These are phyloP conservation scores for Penicillium sp. DNA, from an alignment of 2,329 filamentous ascomycete species.

Conservation along the genomic window DNA sequence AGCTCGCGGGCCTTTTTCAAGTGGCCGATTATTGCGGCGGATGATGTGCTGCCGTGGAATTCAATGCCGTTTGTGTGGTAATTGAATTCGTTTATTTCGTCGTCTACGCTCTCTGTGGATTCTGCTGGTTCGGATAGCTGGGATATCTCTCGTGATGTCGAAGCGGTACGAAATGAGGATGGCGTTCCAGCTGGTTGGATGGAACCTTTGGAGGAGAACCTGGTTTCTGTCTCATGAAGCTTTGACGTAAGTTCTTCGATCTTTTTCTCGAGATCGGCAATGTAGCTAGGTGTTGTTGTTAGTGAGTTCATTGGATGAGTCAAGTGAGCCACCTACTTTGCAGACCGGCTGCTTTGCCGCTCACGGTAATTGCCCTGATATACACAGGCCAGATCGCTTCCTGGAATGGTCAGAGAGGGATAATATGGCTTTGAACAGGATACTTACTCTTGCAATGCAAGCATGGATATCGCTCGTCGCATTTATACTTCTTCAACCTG, in stretches of 20 bases:
- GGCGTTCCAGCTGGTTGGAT: conserved; percentile 18
- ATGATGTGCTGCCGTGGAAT: conserved; percentile 50
- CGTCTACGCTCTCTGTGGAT: conserved; percentile 27
- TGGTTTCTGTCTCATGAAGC: conserved; percentile 25
- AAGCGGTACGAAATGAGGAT: conserved; percentile 24
- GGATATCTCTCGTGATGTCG: conserved; percentile 18
- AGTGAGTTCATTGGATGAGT: neutral
- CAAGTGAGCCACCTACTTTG: conserved; percentile 20
- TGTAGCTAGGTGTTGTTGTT: conserved; percentile 28
- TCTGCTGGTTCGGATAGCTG: conserved; percentile 20
- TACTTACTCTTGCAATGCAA: conserved; percentile 44
- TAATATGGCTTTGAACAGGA: neutral
- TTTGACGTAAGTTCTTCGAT: conserved; percentile 31
- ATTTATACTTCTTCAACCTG: conserved; percentile 49
- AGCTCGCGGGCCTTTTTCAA: conserved; percentile 36
- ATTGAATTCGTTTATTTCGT: conserved; percentile 47
- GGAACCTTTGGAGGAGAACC: conserved; percentile 12
- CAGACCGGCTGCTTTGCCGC: conserved; percentile 29
- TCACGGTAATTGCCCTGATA: conserved; percentile 36
- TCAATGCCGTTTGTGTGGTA: conserved; percentile 47
- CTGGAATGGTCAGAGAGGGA: conserved; percentile 18
- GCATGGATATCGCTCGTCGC: conserved; percentile 47
- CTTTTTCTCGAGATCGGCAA: conserved; percentile 36
- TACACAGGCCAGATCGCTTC: conserved; percentile 33
- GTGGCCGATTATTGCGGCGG: conserved; percentile 45